These are phyloP conservation scores for Aureobasidium sp. DNA, from an alignment of 2,329 filamentous ascomycete genomes.

Conservation along the genomic window DNA sequence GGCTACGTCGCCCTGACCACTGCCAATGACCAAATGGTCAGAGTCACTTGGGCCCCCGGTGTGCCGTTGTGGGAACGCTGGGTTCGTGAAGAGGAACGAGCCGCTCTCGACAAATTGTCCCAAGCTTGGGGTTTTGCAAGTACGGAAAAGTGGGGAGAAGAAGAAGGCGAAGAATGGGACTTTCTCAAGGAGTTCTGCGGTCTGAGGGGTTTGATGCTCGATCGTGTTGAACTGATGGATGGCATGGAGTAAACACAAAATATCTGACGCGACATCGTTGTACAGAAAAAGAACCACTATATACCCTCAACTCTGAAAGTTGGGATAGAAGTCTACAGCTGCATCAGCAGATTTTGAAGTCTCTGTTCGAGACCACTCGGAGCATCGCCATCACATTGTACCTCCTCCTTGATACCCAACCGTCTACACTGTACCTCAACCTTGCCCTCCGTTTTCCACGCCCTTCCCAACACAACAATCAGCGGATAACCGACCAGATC, in stretches of 20 bases:
- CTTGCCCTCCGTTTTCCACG: conserved; percentile 52
- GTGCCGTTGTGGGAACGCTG: conserved; percentile 75
- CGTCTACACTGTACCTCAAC: conserved; percentile 75
- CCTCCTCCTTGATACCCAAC: conserved; percentile 55
- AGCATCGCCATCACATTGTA: conserved; percentile 40
- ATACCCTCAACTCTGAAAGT: background rate
- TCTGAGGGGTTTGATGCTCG: conserved; percentile 79
- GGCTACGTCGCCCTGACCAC: conserved; percentile 81
- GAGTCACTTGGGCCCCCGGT: conserved; percentile 83
- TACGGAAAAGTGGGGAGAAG: conserved; percentile 70
- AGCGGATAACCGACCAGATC: conserved; percentile 85
- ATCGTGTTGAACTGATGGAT: conserved; percentile 83
- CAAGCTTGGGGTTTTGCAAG: conserved; percentile 90
- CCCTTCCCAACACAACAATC: conserved; percentile 68
- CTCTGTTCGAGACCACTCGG: conserved; percentile 36
- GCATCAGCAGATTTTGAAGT: conserved; percentile 43
- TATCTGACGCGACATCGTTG: background rate
- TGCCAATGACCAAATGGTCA: conserved; percentile 88
- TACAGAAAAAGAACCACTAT: conserved; percentile 4
- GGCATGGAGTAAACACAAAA: conserved; percentile 62
- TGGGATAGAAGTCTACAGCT: conserved; percentile 40
- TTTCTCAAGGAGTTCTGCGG: conserved; percentile 75
- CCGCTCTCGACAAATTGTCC: conserved; percentile 77
- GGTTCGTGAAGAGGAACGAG: conserved; percentile 83
- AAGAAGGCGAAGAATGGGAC: conserved; percentile 87